A percentile compares a stretch with the other conserved stretches of the same genome.
Evolutionary conservation across 208 protist species (phyloP).

Genomic region (Borovskyia barvae): DNA sequence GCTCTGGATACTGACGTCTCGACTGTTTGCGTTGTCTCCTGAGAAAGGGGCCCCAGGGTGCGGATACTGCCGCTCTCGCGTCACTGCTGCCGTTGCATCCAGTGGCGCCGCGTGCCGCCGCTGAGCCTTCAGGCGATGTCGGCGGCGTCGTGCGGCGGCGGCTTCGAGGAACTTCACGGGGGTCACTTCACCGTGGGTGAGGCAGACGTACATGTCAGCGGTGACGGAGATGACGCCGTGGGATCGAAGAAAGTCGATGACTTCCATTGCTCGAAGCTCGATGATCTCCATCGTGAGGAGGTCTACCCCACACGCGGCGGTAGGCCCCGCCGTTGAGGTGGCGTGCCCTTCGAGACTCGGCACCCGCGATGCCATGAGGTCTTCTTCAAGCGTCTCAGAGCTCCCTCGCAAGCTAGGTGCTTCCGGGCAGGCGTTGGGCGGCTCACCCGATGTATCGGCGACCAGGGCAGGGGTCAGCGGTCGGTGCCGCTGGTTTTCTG

Average conservation of each 20-base stretch:
- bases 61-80: background rate
- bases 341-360: background rate
- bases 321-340: slow-evolving; percentile 3
- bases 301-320: slow-evolving; percentile 38
- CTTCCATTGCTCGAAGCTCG: slow-evolving; percentile 69
- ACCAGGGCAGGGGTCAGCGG: no score
- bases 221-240: slow-evolving; percentile 51
- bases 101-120: background rate
- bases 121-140: slow-evolving; percentile 20
- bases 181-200: slow-evolving; percentile 66
- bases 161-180: slow-evolving; percentile 12
- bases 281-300: slow-evolving; percentile 67
- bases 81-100: background rate
- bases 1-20: no score
- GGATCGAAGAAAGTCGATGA: slow-evolving; percentile 72
- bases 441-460: slow-evolving; percentile 5
- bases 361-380: slow-evolving; percentile 2
- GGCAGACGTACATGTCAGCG: slow-evolving; percentile 48
- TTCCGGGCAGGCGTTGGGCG: slow-evolving; percentile 6
- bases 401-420: background rate
- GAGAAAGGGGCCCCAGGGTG: no score
- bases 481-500: slow-evolving; percentile 31
- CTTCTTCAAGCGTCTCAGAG: background rate
- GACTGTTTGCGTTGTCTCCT: no score
- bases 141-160: slow-evolving; percentile 13